Conservation (phyloP, 768 basidiomycete genomes). For the Tylopilus vinaceipallidus region DNA sequence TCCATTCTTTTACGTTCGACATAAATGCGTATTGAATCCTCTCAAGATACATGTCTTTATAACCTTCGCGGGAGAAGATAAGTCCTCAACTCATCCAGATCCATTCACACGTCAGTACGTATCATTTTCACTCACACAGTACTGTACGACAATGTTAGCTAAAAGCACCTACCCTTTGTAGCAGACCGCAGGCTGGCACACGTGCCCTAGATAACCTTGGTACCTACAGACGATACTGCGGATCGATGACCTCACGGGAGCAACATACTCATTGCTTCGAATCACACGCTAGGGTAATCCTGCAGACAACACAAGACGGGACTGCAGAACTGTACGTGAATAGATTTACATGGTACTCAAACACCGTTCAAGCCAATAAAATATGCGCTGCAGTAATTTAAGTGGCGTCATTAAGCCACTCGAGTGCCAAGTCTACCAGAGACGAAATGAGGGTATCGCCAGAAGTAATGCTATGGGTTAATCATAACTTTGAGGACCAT, state of each 20-base stretch:
- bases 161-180: not conserved
- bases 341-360: slow-evolving; percentile 26
- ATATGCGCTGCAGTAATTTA: slow-evolving; percentile 15
- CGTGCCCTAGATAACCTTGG: too few species aligned
- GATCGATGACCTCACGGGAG: slow-evolving; percentile 15
- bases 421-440: slow-evolving; percentile 10
- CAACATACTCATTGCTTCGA: not conserved
- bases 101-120: slow-evolving; percentile 22
- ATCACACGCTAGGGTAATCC: not conserved
- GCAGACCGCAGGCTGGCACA: slow-evolving; percentile 1
- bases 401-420: slow-evolving; percentile 5
- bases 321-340: slow-evolving; percentile 7
- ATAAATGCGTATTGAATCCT: not conserved
- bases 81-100: slow-evolving; percentile 3
- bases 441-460: not conserved
- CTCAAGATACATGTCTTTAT: slow-evolving; percentile 1
- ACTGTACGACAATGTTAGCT: slow-evolving; percentile 9
- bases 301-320: slow-evolving; percentile 2
- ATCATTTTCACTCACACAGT: not conserved
- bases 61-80: slow-evolving; percentile 31
- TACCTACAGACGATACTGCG: too few species aligned
- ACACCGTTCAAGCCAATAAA: slow-evolving; percentile 7
- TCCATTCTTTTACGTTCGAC: not conserved
- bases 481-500: slow-evolving; percentile 93
- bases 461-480: slow-evolving; percentile 32